Percentiles rank a stretch among this genome's conserved stretches.
These are phyloP conservation scores for Aspergillus neoniger DNA, from an alignment of 2,329 filamentous ascomycete species.

Conservation along the genomic window DNA sequence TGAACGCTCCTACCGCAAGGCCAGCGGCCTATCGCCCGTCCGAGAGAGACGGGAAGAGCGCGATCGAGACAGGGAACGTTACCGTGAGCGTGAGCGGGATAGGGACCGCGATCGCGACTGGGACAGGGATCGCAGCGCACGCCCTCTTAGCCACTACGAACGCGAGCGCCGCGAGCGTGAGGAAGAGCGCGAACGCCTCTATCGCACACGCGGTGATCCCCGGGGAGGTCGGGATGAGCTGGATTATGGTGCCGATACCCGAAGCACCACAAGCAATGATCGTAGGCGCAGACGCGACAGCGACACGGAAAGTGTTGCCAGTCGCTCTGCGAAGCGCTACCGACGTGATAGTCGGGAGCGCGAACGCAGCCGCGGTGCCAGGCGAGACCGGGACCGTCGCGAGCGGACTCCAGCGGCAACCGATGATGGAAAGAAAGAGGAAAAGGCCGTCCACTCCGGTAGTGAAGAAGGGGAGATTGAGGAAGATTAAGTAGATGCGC, in stretches of 20 bases:
- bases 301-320: conserved; percentile 64
- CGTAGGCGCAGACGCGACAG: conserved; percentile 78
- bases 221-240: conserved; percentile 81
- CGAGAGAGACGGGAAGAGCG: conserved; percentile 41
- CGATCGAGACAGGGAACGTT: conserved; percentile 45
- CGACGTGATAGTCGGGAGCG: conserved; percentile 44
- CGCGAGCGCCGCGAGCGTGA: conserved; percentile 85
- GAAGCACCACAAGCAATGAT: conserved; percentile 61
- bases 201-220: conserved; percentile 78
- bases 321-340: conserved; percentile 63
- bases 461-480: conserved; percentile 99
- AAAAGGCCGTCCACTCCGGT: conserved; percentile 69
- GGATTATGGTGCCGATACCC: conserved; percentile 77
- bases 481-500: conserved; percentile 55
- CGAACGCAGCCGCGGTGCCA: conserved; percentile 43
- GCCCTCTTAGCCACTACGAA: conserved; percentile 61
- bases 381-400: conserved; percentile 59
- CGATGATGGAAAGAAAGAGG: conserved; percentile 43
- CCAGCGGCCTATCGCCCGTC: conserved; percentile 61
- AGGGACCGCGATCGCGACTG: conserved; percentile 41
- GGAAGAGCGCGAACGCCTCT: conserved; percentile 83
- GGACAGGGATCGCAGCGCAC: conserved; percentile 37
- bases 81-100: conserved; percentile 43
- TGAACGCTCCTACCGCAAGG: conserved; percentile 89
- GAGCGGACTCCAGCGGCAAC: conserved; percentile 35